These are phyloP conservation scores for Lactifluus piperatus DNA, from an alignment of 768 basidiomycete genomes.

Conservation along the genomic window DNA sequence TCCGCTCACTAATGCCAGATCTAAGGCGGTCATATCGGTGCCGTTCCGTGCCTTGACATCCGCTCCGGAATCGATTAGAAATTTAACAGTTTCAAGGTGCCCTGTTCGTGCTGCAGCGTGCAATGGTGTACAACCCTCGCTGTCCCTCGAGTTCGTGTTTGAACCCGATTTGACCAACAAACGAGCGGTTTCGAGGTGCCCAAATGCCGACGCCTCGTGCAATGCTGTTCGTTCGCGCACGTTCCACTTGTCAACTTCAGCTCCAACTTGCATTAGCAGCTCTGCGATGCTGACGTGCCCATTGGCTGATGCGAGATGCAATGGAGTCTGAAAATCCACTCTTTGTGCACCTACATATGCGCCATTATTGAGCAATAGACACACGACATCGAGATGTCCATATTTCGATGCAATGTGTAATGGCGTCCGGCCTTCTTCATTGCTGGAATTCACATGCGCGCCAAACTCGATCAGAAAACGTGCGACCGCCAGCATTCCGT, in stretches of 20 bases:
- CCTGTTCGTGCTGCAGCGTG: not conserved
- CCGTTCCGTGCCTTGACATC: not conserved
- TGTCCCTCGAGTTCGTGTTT: not conserved
- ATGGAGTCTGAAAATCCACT: not conserved
- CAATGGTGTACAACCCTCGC: not conserved
- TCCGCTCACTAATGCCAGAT: too few relatives aligned
- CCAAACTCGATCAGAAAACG: not conserved
- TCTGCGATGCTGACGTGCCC: not conserved
- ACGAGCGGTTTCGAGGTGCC: not conserved
- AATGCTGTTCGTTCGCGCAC: not conserved
- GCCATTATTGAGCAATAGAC: not conserved
- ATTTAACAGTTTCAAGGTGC: not conserved
- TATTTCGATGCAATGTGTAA: not conserved
- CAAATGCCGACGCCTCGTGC: not conserved
- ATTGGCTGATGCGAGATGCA: not conserved
- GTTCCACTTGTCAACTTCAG: not conserved
- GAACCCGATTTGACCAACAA: not conserved
- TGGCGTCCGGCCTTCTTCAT: not conserved
- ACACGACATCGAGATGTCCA: not conserved
- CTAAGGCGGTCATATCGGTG: not conserved
- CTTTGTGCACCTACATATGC: not conserved
- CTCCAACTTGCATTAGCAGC: not conserved
- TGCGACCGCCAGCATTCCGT: not conserved
- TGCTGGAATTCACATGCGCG: not conserved
- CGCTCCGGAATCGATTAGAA: not conserved